phyloP scores from a whole-genome alignment of 352 stramenopile species.

The Globisporangium spinosum region DNA sequence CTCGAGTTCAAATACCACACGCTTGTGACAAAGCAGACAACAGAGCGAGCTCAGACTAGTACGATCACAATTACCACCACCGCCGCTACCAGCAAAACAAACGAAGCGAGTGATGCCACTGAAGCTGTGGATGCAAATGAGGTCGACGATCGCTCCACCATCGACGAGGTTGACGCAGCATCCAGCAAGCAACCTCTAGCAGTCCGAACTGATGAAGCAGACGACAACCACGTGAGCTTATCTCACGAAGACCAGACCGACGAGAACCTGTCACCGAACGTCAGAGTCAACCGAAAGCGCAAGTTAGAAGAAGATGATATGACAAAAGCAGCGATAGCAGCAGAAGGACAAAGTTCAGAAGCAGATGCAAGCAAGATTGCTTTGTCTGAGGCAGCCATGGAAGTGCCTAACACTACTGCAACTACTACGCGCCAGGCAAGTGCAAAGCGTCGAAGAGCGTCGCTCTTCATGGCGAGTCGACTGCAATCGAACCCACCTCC shows the following conservation, averaged over 20 bases:
- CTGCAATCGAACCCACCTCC: neutral
- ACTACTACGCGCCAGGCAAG: neutral
- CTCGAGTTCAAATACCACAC: constrained; percentile 19
- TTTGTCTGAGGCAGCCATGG: neutral
- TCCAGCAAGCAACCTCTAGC: neutral
- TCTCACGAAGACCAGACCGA: neutral
- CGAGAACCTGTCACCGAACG: constrained; percentile 13
- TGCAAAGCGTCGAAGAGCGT: constrained; percentile 10
- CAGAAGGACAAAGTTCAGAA: neutral
- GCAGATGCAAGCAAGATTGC: neutral
- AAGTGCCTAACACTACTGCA: too few species aligned
- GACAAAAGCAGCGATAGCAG: neutral
- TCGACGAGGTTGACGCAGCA: neutral
- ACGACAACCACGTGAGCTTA: neutral
- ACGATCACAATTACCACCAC: neutral
- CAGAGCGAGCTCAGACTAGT: neutral
- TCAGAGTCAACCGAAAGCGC: constrained; percentile 7
- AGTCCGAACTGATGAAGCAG: neutral
- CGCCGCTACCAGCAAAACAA: neutral
- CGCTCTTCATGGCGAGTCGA: constrained; percentile 5
- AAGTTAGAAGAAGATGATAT: neutral
- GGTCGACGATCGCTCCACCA: neutral
- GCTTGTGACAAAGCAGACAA: neutral
- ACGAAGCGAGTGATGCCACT: neutral
- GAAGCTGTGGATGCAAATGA: neutral